Base-by-base conservation (phyloP, 345 rosid genomes). In the Acer saccharum region DNA sequence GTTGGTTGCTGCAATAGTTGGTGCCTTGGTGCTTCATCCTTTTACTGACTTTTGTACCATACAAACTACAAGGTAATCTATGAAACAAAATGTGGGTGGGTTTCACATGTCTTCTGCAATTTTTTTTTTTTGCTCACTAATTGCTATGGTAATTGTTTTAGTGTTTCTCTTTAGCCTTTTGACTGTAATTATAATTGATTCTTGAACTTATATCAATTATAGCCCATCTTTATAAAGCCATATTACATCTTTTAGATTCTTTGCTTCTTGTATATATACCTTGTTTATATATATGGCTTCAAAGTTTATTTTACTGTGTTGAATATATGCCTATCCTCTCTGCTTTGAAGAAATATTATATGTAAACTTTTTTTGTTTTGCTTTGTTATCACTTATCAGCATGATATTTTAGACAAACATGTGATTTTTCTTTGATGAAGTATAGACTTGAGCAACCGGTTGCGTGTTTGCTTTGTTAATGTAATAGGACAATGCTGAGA, bases 41-140 rank as follows among this genome's bases (percentile, higher is more conserved):
- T 72, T 81, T 39, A 75, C 85, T 77, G 57, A 75, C 88, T 14
- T 52, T 35, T 78, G 86, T 83, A 76, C 79, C 79, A 70, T 81
- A 67, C 75, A 23, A 54, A 58, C 62, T 81, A 67, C 75, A 23
- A 54, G 50, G 76, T 71, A 77, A 74, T 84, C 77, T 72, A 80
- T 78, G 73, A 65, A 81, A 75, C 72, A 86, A 65, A 80, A 65
- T 44, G 10, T 25, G 64, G 72, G 10, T 25, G 64, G 72, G 72
- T 65, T 69, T 77, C 39, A 58, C 63, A 69, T 35, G 57, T 76
- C 23, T 72, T 73, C 63, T 52, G n/a, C 80, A 73, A 73, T 10
- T 29, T 2, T 29, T 29, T 77, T 43, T 69, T 69, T 73, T 18
- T 29, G 52, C 54, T 75, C 39, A 60, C 81, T 75, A 71, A 73